Evolutionary conservation across 2,329 filamentous ascomycete genomes (phyloP), one percentile per base, ranked within the genome.

Genomic region (Nannizziopsis arthrosporioides): DNA sequence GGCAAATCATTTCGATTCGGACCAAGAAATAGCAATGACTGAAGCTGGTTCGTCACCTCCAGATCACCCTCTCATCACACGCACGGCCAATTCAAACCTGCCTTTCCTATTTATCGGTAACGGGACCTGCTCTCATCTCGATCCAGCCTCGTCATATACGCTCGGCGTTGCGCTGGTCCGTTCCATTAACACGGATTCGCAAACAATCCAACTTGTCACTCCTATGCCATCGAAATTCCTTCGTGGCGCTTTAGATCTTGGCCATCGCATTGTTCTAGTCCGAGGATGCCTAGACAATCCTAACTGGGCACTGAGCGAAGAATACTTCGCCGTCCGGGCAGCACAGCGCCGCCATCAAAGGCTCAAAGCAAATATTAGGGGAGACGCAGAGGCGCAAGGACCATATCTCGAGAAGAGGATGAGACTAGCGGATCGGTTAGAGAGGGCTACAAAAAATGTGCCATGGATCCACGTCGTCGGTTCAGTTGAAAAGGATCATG

Each of bases 91-190:
- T 42, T 66, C 69, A 53, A 58, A 61, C 4, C 64, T 80, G 12
- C 77, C 77, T 0, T 78, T 76, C 56, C 65, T 78, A 40, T 62
- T 68, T 31, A 52, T 64, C 19, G 61, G 64, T n/a, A 54, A 61
- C 9, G 66, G 68, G 3, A 71, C 68, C 42, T 63, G 59, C 54
- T 63, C 56, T 3, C 66, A 64, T 3, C 62, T 75, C 1, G 63
- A 76, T 51, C 76, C 77, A 1, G 61, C 60, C 18, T 60, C 62
- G 9, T 74, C 71, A 1, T 64, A 63, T 19, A 68, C 72, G 44
- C 57, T 78, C 8, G 76, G 74, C n/a, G 66, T 77, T 18, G 71
- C 69, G 10, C 55, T 72, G 22, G 61, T 73, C 30, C 69, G 66
- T 5, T 64, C 62, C 22, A 64, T 72, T 45, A 58, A 73, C 49